A percentile compares a stretch with the other conserved stretches of the same genome.
Conservation (phyloP, 2,329 filamentous ascomycete species). For the Xylaria sp. region DNA sequence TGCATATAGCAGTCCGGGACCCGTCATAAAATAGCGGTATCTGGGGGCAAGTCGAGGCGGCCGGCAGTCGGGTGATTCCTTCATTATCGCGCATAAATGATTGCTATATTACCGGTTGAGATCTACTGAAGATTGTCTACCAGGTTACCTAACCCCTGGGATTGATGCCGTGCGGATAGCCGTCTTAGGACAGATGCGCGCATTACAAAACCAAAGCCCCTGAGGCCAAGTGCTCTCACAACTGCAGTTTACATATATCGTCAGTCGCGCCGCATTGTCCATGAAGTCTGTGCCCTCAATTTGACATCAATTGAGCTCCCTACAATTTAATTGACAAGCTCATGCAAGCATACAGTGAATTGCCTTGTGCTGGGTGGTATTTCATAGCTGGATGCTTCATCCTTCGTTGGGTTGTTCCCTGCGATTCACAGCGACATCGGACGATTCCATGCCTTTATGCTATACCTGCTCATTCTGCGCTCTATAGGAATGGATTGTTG, state of each 20-base stretch:
- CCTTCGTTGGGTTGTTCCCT: neutral
- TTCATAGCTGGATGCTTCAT: slow-evolving; percentile 1
- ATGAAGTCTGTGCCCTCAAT: slow-evolving; percentile 14
- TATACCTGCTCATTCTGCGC: slow-evolving; percentile 4
- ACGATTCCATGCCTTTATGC: neutral
- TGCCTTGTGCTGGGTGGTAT: slow-evolving; percentile 6
- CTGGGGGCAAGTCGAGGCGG: slow-evolving; percentile 45
- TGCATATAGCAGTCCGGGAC: slow-evolving; percentile 23
- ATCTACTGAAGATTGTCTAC: slow-evolving; percentile 35
- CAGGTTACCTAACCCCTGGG: slow-evolving; percentile 28
- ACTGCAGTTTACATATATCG: slow-evolving; percentile 9
- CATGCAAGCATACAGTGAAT: slow-evolving; percentile 18
- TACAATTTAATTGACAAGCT: neutral
- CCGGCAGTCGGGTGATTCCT: slow-evolving; percentile 41
- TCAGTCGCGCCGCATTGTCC: slow-evolving; percentile 11
- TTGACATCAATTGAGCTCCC: slow-evolving; percentile 19
- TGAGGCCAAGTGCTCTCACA: slow-evolving; percentile 21
- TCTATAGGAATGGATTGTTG: slow-evolving; percentile 4
- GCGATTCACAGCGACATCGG: slow-evolving; percentile 31
- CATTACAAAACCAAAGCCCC: slow-evolving; percentile 26
- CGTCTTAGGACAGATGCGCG: slow-evolving; percentile 27
- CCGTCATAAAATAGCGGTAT: slow-evolving; percentile 31
- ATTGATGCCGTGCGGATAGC: slow-evolving; percentile 25
- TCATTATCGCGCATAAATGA: slow-evolving; percentile 33
- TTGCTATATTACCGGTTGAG: slow-evolving; percentile 33